These are phyloP conservation scores for Paraphoma sp. DNA, from an alignment of 2,329 filamentous ascomycete species.

Conservation along the genomic window DNA sequence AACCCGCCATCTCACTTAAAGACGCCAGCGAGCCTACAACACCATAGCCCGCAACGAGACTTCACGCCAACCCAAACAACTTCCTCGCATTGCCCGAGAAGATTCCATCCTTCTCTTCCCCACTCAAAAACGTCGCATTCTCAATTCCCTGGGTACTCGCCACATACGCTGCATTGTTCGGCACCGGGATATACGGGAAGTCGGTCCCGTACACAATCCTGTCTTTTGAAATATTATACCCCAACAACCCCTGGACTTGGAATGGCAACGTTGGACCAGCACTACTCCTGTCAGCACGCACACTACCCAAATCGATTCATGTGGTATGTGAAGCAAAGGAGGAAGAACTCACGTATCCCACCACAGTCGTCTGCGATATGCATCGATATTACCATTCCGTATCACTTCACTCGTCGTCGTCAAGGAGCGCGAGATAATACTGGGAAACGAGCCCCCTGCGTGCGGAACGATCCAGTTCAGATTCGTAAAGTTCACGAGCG, in stretches of 20 bases:
- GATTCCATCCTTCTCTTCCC: not conserved
- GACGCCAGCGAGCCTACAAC: no score
- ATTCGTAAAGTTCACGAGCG: constrained; percentile 10
- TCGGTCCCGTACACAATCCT: constrained; percentile 14
- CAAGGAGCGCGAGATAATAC: constrained; percentile 6
- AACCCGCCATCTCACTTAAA: no score
- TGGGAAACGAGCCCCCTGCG: constrained; percentile 11
- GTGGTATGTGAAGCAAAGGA: not conserved
- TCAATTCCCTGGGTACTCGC: constrained; percentile 1
- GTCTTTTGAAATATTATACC: constrained; percentile 3
- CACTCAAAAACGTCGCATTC: constrained; percentile 1
- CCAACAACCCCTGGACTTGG: constrained; percentile 9
- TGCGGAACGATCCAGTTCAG: constrained; percentile 15
- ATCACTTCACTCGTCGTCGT: constrained; percentile 2
- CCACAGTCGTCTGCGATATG: constrained; percentile 5
- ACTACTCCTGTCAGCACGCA: not conserved
- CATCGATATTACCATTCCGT: not conserved
- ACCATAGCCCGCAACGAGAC: no score
- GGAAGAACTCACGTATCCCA: constrained; percentile 3
- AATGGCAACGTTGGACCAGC: constrained; percentile 11
- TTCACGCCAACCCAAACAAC: not conserved
- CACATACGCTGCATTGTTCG: constrained; percentile 3
- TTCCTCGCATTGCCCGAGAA: not conserved
- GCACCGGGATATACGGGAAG: constrained; percentile 7
- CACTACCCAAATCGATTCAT: not conserved